These are phyloP conservation scores for Bocquillonia castaneifolia DNA, from an alignment of 441 rosid species.

Conservation along the genomic window DNA sequence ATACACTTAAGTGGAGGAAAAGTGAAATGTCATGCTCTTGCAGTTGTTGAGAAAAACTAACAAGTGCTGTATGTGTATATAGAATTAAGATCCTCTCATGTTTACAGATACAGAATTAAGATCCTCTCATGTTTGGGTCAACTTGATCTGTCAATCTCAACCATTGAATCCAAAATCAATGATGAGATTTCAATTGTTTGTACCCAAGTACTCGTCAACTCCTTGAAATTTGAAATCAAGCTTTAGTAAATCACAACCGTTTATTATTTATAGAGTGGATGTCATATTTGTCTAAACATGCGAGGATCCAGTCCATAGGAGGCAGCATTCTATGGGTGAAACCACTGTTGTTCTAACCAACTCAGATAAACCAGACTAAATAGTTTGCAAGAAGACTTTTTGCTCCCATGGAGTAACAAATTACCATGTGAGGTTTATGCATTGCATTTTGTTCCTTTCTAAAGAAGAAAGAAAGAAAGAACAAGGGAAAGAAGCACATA, in stretches of 20 bases:
- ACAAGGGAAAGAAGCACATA: too few species aligned
- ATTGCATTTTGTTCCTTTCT: neutral
- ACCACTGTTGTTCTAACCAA: neutral
- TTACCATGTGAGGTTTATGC: neutral
- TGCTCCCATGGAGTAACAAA: neutral
- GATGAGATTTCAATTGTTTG: too few species aligned
- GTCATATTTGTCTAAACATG: neutral
- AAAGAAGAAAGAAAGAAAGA: too few species aligned
- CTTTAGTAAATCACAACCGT: too few species aligned
- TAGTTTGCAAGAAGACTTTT: neutral
- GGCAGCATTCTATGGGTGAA: too few species aligned
- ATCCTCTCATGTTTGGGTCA: conserved; percentile 13
- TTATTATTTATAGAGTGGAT: too few species aligned
- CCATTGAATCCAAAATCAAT: neutral
- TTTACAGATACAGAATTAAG: neutral
- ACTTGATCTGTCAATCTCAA: too few species aligned
- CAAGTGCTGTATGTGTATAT: neutral
- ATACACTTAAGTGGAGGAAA: neutral
- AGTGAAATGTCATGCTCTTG: neutral
- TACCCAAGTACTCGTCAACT: too few species aligned
- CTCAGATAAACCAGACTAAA: neutral
- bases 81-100: neutral
- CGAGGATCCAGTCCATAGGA: neutral
- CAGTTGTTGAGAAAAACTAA: neutral
- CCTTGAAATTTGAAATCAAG: too few species aligned